A percentile compares a stretch with the other conserved stretches of the same genome.
Evolutionary conservation across 768 basidiomycete species (phyloP).

Genomic region (Kwoniella mangroviensis): DNA sequence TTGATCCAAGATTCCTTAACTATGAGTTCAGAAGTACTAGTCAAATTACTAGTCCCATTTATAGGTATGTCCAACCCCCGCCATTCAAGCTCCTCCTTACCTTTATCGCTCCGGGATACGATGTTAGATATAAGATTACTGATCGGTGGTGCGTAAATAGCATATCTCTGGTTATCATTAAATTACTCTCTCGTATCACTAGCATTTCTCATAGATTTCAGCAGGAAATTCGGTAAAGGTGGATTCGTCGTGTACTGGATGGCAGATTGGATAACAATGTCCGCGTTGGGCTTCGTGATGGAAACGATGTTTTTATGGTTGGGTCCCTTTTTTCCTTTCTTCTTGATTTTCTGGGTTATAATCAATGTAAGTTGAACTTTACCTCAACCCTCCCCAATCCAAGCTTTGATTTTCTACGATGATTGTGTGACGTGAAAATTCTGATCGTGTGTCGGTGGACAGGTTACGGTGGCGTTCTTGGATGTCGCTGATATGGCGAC

Average conservation of each 20-base stretch:
- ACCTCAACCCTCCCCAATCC: no score
- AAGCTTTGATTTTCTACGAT: no score
- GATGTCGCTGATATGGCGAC: slow-evolving; percentile 47
- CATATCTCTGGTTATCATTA: slow-evolving; percentile 53
- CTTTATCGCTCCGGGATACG: neutral
- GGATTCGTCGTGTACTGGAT: slow-evolving; percentile 58
- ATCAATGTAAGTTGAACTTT: slow-evolving; percentile 39
- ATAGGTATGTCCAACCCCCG: slow-evolving; percentile 24
- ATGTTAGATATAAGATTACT: neutral
- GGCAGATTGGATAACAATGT: slow-evolving; percentile 46
- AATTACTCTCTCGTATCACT: slow-evolving; percentile 55
- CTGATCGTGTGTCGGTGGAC: no score
- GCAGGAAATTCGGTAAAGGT: slow-evolving; percentile 44
- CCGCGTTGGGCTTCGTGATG: slow-evolving; percentile 52
- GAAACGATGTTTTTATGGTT: slow-evolving; percentile 50
- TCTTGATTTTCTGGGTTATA: slow-evolving; percentile 56
- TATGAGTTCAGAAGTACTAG: slow-evolving; percentile 35
- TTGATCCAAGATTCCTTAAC: slow-evolving; percentile 42
- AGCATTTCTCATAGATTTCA: slow-evolving; percentile 53
- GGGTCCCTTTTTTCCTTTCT: slow-evolving; percentile 57
- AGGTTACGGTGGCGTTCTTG: slow-evolving; percentile 54
- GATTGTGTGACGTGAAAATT: no score
- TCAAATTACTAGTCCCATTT: slow-evolving; percentile 46
- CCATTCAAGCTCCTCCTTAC: neutral
- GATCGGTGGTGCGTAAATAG: neutral